phyloP scores from a whole-genome alignment of 305 asterid genomes.

The Fraxinus sp. region DNA sequence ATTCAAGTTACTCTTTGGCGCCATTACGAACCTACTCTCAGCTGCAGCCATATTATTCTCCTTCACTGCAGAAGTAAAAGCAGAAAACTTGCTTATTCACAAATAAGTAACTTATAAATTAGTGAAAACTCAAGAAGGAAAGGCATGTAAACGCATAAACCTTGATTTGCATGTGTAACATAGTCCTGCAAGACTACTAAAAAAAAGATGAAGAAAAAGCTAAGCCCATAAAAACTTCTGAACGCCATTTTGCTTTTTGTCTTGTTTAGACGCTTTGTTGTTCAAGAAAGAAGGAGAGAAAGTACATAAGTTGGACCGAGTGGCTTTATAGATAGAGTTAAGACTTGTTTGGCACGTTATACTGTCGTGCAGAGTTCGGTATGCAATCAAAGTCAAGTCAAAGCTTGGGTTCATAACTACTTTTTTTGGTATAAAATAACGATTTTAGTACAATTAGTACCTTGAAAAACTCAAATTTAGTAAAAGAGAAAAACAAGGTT shows the following conservation, averaged over 20 bases:
- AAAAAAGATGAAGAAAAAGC: neutral
- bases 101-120: neutral
- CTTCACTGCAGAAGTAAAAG: neutral
- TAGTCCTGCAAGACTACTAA: neutral
- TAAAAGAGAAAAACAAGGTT: slow-evolving; percentile 6
- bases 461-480: slow-evolving; percentile 30
- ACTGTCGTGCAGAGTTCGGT: neutral
- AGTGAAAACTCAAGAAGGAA: neutral
- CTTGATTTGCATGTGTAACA: neutral
- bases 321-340: slow-evolving; percentile 30
- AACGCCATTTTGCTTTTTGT: neutral
- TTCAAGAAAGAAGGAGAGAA: neutral
- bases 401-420: slow-evolving; percentile 29
- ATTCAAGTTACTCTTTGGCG: neutral
- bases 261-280: neutral
- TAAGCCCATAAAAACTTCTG: neutral
- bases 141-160: neutral
- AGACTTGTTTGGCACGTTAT: neutral
- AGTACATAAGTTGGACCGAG: neutral
- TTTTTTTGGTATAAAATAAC: slow-evolving; percentile 11
- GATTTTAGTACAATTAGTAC: slow-evolving; percentile 17
- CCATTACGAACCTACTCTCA: neutral
- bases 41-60: neutral
- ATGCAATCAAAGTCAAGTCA: slow-evolving; percentile 28
- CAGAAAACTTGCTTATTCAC: neutral